Conservation (phyloP, 495 filamentous ascomycete genomes). For the Tuber microsphaerosporum region DNA sequence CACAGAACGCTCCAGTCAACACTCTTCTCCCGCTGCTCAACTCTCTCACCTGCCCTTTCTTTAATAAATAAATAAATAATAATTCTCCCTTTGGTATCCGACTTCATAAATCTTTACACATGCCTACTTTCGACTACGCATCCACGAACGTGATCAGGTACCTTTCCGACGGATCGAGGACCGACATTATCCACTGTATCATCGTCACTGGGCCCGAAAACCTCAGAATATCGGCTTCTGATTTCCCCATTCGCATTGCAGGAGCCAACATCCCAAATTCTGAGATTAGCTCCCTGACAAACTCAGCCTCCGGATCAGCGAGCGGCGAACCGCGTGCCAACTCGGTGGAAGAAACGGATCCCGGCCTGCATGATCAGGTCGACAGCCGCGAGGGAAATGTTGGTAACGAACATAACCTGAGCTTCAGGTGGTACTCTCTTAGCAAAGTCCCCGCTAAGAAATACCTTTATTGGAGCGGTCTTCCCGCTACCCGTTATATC, state of each 20-base stretch:
- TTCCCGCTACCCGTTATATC: slow-evolving; percentile 1
- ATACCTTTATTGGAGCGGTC: slow-evolving; percentile 30
- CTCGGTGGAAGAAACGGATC: slow-evolving; percentile 11
- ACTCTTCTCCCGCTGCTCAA: not conserved
- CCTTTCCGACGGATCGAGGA: slow-evolving; percentile 13
- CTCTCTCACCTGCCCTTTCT: not conserved
- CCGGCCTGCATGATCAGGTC: slow-evolving; percentile 16
- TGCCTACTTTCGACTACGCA: slow-evolving; percentile 1
- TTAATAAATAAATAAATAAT: not conserved
- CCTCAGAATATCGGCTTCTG: slow-evolving; percentile 13
- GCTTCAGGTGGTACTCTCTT: slow-evolving; percentile 12
- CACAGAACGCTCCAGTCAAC: not conserved
- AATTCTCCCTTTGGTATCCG: not conserved
- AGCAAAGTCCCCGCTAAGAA: slow-evolving; percentile 12
- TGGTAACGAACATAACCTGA: slow-evolving; percentile 12
- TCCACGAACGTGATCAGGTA: slow-evolving; percentile 10
- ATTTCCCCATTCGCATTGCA: slow-evolving; percentile 10
- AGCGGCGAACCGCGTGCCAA: slow-evolving; percentile 3
- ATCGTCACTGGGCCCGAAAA: slow-evolving; percentile 25
- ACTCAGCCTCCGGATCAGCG: not conserved
- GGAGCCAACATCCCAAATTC: slow-evolving; percentile 8
- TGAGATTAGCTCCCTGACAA: slow-evolving; percentile 10
- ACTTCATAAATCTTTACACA: not conserved
- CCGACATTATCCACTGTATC: slow-evolving; percentile 30
- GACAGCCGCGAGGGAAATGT: slow-evolving; percentile 5